A percentile compares a stretch with the other conserved stretches of the same genome.
phyloP scores from a whole-genome alignment of 176 grass and related monocot species.

The Thinopyrum elongatum region DNA sequence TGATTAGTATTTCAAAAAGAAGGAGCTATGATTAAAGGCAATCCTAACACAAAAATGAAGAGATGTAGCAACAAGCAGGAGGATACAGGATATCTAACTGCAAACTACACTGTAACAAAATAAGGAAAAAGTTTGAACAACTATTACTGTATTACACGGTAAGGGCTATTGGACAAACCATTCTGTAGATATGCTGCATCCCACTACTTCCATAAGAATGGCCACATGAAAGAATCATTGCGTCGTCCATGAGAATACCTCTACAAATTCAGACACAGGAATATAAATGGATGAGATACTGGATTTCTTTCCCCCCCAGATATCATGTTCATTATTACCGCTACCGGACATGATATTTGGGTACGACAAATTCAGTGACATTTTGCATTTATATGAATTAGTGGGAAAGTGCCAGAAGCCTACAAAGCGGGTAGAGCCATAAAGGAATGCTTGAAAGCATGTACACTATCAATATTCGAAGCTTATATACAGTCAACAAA shows the following conservation, averaged over 20 bases:
- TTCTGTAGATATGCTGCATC: conserved; percentile 75
- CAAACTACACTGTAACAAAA: background rate
- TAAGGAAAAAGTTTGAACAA: background rate
- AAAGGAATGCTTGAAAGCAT: background rate
- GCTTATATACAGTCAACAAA: background rate
- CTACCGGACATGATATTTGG: background rate
- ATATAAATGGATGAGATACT: conserved; percentile 18
- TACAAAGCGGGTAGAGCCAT: background rate
- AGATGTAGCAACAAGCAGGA: background rate
- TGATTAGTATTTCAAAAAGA: too few species aligned
- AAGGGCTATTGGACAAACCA: conserved; percentile 46
- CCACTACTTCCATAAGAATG: conserved; percentile 77
- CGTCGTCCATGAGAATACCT: conserved; percentile 75
- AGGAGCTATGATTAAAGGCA: background rate
- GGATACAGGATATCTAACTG: background rate
- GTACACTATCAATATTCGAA: background rate
- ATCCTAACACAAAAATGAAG: background rate
- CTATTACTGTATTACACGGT: background rate
- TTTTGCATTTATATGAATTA: background rate
- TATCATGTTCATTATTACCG: background rate
- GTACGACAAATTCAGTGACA: background rate
- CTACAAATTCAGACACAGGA: conserved; percentile 34
- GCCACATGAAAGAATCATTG: conserved; percentile 77
- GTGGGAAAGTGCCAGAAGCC: background rate
- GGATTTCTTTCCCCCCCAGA: background rate